Evolutionary conservation across 768 basidiomycete genomes (phyloP), one percentile per base, ranked within the genome.

Genomic region (Auriscalpium orientale): DNA sequence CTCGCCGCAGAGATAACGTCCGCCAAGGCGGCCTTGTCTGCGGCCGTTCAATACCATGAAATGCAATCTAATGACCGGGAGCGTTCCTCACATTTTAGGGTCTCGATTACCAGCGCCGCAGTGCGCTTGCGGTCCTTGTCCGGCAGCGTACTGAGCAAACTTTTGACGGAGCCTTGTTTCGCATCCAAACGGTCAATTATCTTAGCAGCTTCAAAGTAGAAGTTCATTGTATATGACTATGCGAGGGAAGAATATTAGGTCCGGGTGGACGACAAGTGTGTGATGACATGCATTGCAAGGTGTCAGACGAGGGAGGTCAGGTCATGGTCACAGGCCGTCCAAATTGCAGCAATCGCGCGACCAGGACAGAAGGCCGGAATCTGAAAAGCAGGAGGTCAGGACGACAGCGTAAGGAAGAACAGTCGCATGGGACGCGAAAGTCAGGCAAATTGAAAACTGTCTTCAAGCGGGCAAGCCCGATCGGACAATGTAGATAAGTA

Each of bases 401-500:
- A 52, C 10, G 43, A 37, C 55, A 49, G 18, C n/a, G n/a, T n/a
- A n/a, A n/a, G n/a, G n/a, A n/a, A 51, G 51, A 56, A 64, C 53
- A 61, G 67, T 66, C 60, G 46, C 56, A 53, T 55, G 52, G 49
- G 50, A 54, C 59, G 11, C 28, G 28, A 46, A 18, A 15, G 46
- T 60, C 60, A 59, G 67, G 62, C 36, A 55, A 12, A 60, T 53
- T 56, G 51, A 18, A 10, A 20, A 37, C 58, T 53, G 56, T 85
- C 85, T 74, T 81, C 84, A 79, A 62, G 63, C 70, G 72, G 72
- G 66, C 57, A 60, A 62, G 68, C 71, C 77, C 76, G 75, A 76
- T 91, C 81, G 65, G 90, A 89, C 88, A 91, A 91, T 91, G 90
- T 91, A 91, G 90, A 91, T 91, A 90, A 89, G 74, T 71, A 64